phyloP scores from a whole-genome alignment of 371 early-diverging fungal species.

The Fennellomyces sp. region DNA sequence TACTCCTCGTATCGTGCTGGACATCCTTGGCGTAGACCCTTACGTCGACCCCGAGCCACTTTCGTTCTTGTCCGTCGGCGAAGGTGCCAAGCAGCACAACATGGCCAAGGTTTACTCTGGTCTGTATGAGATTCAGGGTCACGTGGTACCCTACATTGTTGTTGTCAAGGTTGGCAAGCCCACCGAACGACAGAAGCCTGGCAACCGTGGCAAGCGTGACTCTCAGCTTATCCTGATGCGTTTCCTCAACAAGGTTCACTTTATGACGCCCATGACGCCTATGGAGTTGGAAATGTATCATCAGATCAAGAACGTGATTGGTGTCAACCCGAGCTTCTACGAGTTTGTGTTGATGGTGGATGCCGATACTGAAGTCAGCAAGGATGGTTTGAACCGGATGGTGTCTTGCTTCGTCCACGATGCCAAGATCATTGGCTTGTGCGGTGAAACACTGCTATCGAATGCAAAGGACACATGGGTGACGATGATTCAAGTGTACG shows the following conservation, averaged over 20 bases:
- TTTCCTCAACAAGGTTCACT: slow-evolving; percentile 80
- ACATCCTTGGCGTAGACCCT: slow-evolving; percentile 80
- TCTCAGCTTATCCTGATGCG: slow-evolving; percentile 87
- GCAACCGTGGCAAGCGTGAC: slow-evolving; percentile 91
- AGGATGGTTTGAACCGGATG: slow-evolving; percentile 69
- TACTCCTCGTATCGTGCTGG: slow-evolving; percentile 85
- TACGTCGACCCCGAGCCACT: slow-evolving; percentile 76
- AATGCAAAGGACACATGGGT: slow-evolving; percentile 93
- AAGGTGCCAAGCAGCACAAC: slow-evolving; percentile 79
- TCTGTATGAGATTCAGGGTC: slow-evolving; percentile 76
- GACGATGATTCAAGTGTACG: slow-evolving; percentile 91
- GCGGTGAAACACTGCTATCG: slow-evolving; percentile 83
- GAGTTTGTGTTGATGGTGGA: slow-evolving; percentile 72
- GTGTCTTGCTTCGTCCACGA: slow-evolving; percentile 84
- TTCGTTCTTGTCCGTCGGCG: slow-evolving; percentile 83
- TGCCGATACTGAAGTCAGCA: slow-evolving; percentile 73
- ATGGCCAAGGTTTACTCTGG: slow-evolving; percentile 92
- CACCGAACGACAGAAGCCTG: slow-evolving; percentile 69
- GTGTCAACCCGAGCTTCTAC: slow-evolving; percentile 80
- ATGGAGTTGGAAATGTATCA: slow-evolving; percentile 92
- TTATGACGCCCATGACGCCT: slow-evolving; percentile 81
- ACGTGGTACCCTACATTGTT: slow-evolving; percentile 78
- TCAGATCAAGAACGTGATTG: slow-evolving; percentile 91
- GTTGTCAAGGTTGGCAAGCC: slow-evolving; percentile 81
- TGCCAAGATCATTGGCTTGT: slow-evolving; percentile 80